These are phyloP conservation scores for Angomonas ambiguus DNA, from an alignment of 208 protist genomes.

Conservation along the genomic window DNA sequence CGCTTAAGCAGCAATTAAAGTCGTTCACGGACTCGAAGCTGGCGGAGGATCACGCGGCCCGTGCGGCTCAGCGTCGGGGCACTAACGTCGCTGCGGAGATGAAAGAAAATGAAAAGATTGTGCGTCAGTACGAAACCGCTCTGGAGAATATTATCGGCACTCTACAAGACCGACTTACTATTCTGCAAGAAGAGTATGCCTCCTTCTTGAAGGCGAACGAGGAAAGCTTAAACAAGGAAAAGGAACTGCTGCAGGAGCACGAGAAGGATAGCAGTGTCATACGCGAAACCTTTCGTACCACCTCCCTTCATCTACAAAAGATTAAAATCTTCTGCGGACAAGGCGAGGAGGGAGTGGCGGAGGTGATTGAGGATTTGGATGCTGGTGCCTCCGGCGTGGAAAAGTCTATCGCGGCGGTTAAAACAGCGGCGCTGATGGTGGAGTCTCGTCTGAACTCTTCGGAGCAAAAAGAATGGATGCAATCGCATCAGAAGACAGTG, in stretches of 20 bases:
- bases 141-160: conserved; percentile 65
- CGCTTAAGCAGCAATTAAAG: conserved; percentile 56
- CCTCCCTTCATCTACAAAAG: conserved; percentile 46
- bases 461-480: conserved; percentile 69
- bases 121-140: conserved; percentile 68
- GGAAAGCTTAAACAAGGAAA: conserved; percentile 40
- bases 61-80: conserved; percentile 23
- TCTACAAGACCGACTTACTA: conserved; percentile 52
- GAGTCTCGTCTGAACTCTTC: conserved; percentile 45
- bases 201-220: conserved; percentile 39
- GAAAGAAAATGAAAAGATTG: conserved; percentile 71
- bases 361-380: conserved; percentile 55
- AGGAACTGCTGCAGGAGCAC: conserved; percentile 45
- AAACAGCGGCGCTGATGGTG: conserved; percentile 47
- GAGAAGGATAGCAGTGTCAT: conserved; percentile 50
- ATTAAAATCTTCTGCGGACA: conserved; percentile 66
- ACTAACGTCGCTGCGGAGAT: conserved; percentile 23
- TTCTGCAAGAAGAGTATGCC: conserved; percentile 56
- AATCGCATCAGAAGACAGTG: conserved; percentile 55
- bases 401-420: conserved; percentile 56
- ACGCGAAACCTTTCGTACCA: conserved; percentile 49
- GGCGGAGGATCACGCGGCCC: conserved; percentile 53
- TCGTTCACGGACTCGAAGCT: conserved; percentile 57
- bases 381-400: conserved; percentile 36
- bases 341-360: conserved; percentile 43